Evolutionary conservation across 2,329 filamentous ascomycete species (phyloP), one percentile per base, ranked within the genome.

Genomic region (Pseudopithomyces maydicus): DNA sequence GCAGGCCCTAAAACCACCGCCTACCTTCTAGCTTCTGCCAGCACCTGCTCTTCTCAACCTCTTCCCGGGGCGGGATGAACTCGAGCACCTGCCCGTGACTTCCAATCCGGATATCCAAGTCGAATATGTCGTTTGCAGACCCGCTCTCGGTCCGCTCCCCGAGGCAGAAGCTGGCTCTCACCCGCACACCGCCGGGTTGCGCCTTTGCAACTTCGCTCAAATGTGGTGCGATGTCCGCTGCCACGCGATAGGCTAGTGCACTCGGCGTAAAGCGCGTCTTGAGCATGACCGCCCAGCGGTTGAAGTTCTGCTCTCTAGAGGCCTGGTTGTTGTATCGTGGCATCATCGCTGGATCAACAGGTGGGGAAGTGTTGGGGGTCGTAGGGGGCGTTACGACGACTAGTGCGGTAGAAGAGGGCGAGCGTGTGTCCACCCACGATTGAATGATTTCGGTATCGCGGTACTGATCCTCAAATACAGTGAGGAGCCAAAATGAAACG

Each of bases 91-190:
- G 68, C 65, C 78, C 74, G 22, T 68, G 67, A 57, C 48, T 68
- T 0, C 78, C 79, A 46, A 81, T 65, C n/a, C 65, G 52, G 2
- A 81, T 64, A 58, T 82, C 79, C 33, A 81, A 48, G 63, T 82
- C 79, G 32, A 80, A 81, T 6, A 81, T 78, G 17, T 79, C 79
- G 42, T 65, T 72, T 4, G 68, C 71, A 22, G 52, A 57, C 17
- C 65, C 52, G 15, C 55, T 39, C 2, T 71, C 64, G 0, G 63
- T 71, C 12, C 64, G 58, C 2, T 67, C 66, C 0, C 79, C 79
- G 0, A 82, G 57, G 54, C 78, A 80, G 42, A 82, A 81, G 50
- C 78, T 79, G 5, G 77, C 79, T 35, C 79, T 57, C 0, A 81
- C 74, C n/a, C 74, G 69, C 8, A 81, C 74, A 15, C 79, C 79